Percentiles rank a stretch among this genome's conserved stretches.
Conservation (phyloP, 495 filamentous ascomycete genomes). For the Lasiosphaeria hispida region DNA sequence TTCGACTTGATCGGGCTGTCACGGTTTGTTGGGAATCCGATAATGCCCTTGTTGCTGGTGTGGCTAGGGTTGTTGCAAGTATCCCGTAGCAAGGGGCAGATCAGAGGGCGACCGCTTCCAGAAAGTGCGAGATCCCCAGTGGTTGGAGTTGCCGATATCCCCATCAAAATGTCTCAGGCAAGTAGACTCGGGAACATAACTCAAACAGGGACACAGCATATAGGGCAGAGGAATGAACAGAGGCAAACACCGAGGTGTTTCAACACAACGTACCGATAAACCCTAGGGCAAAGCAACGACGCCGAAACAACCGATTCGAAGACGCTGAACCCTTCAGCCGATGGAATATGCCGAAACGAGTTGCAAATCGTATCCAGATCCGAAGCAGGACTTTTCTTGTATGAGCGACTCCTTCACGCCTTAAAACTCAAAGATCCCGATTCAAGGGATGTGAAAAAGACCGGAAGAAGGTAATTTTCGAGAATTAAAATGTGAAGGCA, state of each 20-base stretch:
- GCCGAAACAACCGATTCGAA: conserved; percentile 17
- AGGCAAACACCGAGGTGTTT: background rate
- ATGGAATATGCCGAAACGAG: conserved; percentile 9
- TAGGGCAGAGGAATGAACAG: too few relatives aligned
- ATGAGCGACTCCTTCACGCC: conserved; percentile 26
- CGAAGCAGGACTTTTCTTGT: conserved; percentile 23
- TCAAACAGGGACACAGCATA: too few relatives aligned
- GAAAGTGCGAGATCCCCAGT: too few relatives aligned
- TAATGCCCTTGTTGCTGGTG: too few relatives aligned
- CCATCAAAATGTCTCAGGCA: too few relatives aligned
- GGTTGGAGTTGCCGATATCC: too few relatives aligned
- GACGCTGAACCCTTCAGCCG: conserved; percentile 17
- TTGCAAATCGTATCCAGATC: conserved; percentile 27
- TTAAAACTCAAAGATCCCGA: conserved; percentile 26
- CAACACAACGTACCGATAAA: conserved; percentile 13
- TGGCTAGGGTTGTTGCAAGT: too few relatives aligned
- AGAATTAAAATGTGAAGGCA: conserved; percentile 12
- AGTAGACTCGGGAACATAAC: too few relatives aligned
- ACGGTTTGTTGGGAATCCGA: too few relatives aligned
- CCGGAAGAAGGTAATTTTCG: conserved; percentile 13
- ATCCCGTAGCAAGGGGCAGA: too few relatives aligned
- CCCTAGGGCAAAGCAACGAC: conserved; percentile 16
- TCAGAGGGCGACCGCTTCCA: too few relatives aligned
- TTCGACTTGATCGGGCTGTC: too few relatives aligned
- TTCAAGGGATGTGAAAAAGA: conserved; percentile 18